Evolutionary conservation across 2,329 filamentous ascomycete species (phyloP).

Genomic region (Aspergillus felis): DNA sequence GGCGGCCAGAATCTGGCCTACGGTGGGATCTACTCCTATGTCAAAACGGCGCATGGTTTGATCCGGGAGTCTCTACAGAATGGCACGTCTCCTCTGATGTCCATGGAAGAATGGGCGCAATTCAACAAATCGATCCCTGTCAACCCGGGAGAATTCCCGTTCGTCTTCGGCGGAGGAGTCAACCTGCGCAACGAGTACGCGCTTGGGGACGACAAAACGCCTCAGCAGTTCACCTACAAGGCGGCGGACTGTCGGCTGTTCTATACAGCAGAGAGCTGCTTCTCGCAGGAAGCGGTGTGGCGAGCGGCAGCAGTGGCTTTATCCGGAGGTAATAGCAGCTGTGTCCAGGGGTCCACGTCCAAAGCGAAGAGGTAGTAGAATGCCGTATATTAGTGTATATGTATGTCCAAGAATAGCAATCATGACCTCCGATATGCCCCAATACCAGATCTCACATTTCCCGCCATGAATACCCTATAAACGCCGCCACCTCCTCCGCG

Average conservation of each 20-base stretch:
- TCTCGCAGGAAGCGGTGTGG: background rate
- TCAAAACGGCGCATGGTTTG: slow-evolving; percentile 14
- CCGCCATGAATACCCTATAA: slow-evolving; percentile 1
- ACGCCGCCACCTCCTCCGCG: background rate
- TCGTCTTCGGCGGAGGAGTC: slow-evolving; percentile 18
- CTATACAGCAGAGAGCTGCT: slow-evolving; percentile 50
- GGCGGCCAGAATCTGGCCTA: slow-evolving; percentile 39
- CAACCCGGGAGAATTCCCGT: slow-evolving; percentile 16
- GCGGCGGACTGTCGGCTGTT: slow-evolving; percentile 60
- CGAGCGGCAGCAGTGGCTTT: background rate
- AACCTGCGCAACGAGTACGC: slow-evolving; percentile 47
- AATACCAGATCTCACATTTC: background rate
- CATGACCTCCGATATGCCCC: background rate
- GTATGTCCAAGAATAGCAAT: background rate
- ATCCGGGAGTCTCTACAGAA: slow-evolving; percentile 10
- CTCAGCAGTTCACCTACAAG: slow-evolving; percentile 59
- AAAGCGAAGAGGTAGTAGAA: background rate
- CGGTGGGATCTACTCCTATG: slow-evolving; percentile 25
- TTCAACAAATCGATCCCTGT: slow-evolving; percentile 7
- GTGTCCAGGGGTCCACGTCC: background rate
- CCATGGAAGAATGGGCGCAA: background rate
- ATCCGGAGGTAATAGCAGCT: background rate
- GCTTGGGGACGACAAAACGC: slow-evolving; percentile 41
- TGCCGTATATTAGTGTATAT: background rate
- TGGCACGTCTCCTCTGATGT: slow-evolving; percentile 5